Evolutionary conservation across 2,329 filamentous ascomycete species (phyloP).

Genomic region (Fusarium subtropicale): DNA sequence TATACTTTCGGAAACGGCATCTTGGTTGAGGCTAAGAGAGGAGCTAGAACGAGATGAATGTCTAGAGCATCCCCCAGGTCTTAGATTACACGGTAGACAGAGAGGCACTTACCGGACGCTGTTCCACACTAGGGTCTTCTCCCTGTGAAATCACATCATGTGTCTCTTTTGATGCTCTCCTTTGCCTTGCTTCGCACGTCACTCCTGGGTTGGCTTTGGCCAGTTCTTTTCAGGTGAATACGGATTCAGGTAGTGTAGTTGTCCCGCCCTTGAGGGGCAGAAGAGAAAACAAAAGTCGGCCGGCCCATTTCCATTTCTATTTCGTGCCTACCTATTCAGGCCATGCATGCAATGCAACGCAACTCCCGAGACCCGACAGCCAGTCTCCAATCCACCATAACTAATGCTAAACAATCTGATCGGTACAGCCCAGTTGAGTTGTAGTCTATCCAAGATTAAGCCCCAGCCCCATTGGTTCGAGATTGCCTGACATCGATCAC

Average conservation of each 20-base stretch:
- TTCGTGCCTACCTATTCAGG: constrained; percentile 15
- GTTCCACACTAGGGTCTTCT: constrained; percentile 36
- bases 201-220: constrained; percentile 21
- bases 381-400: constrained; percentile 42
- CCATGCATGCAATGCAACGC: constrained; percentile 45
- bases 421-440: constrained; percentile 8
- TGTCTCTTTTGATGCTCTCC: constrained; percentile 8
- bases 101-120: constrained; percentile 18
- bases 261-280: constrained; percentile 17
- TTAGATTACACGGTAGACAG: not conserved
- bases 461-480: constrained; percentile 21
- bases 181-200: constrained; percentile 32
- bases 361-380: constrained; percentile 32
- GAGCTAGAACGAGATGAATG: constrained; percentile 33
- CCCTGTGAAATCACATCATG: constrained; percentile 37
- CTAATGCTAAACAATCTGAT: constrained; percentile 38
- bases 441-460: constrained; percentile 8
- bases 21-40: constrained; percentile 29
- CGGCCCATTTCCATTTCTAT: constrained; percentile 4
- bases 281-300: constrained; percentile 27
- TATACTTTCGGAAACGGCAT: constrained; percentile 40
- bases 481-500: constrained; percentile 16
- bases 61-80: constrained; percentile 19
- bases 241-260: not conserved
- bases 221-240: not conserved